Evolutionary conservation across 2,329 filamentous ascomycete species (phyloP).

Genomic region (Apiospora saccharicola): DNA sequence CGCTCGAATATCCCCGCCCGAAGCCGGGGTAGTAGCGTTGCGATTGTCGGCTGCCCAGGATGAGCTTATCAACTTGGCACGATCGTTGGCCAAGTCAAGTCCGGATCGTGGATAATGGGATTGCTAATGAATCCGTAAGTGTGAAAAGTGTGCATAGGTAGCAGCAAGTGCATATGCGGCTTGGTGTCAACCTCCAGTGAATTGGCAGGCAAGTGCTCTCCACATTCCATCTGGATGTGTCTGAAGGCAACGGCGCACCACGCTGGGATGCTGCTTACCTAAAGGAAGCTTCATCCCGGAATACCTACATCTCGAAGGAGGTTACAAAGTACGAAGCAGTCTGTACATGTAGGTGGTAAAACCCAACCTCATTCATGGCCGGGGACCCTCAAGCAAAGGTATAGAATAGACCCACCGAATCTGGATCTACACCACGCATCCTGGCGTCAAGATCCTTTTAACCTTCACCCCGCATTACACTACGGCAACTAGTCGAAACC

Average conservation of each 20-base stretch:
- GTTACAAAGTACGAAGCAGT: neutral
- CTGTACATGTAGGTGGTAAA: too few relatives aligned
- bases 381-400: neutral
- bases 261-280: too few relatives aligned
- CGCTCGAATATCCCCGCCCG: neutral
- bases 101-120: neutral
- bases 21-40: conserved; percentile 3
- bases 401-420: neutral
- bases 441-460: neutral
- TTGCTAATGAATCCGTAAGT: neutral
- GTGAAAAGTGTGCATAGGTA: neutral
- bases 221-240: neutral
- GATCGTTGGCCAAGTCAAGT: neutral
- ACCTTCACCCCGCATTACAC: neutral
- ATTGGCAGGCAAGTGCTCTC: neutral
- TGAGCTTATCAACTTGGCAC: conserved; percentile 8
- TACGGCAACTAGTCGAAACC: neutral
- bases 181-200: neutral
- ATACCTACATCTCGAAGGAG: neutral
- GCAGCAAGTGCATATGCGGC: neutral
- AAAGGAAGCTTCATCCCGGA: neutral
- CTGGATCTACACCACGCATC: neutral
- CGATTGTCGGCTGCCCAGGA: neutral
- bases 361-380: too few relatives aligned
- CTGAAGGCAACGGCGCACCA: neutral